phyloP scores from a whole-genome alignment of 2,329 filamentous ascomycete species.

The Ceratocystis cubensis region DNA sequence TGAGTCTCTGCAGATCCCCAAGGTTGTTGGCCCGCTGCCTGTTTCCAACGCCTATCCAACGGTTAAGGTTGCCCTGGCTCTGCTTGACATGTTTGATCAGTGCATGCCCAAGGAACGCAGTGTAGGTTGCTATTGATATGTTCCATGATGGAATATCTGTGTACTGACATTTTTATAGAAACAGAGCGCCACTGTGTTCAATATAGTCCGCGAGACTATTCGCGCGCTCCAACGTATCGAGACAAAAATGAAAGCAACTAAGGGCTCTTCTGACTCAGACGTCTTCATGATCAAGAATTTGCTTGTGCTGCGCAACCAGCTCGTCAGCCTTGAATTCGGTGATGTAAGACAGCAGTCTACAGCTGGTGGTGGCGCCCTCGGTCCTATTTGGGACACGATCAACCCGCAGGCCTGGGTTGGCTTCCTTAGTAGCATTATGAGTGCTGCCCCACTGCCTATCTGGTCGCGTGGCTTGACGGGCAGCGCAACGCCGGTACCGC shows the following conservation, averaged over 20 bases:
- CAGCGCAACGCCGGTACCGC: constrained; percentile 27
- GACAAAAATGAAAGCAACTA: constrained; percentile 51
- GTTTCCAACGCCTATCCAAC: constrained; percentile 47
- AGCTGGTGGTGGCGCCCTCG: constrained; percentile 35
- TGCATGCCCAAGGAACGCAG: constrained; percentile 52
- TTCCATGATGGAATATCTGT: background rate
- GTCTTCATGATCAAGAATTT: constrained; percentile 93
- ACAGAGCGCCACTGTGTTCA: constrained; percentile 44
- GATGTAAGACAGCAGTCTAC: constrained; percentile 42
- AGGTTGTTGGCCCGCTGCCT: constrained; percentile 36
- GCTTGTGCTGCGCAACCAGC: constrained; percentile 87
- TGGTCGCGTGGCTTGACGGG: constrained; percentile 31
- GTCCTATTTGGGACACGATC: constrained; percentile 52
- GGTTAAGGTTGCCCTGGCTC: constrained; percentile 45
- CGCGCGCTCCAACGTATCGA: constrained; percentile 69
- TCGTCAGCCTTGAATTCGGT: constrained; percentile 89
- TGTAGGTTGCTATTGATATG: constrained; percentile 32
- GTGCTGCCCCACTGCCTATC: constrained; percentile 32
- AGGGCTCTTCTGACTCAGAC: constrained; percentile 55
- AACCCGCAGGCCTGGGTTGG: constrained; percentile 46
- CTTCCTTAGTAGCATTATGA: constrained; percentile 47
- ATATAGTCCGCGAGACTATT: constrained; percentile 82
- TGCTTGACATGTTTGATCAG: constrained; percentile 50
- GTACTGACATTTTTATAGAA: constrained; percentile 29
- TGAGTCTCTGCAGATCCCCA: constrained; percentile 39